Base-by-base conservation (phyloP, 2,329 filamentous ascomycete genomes). In the Metarhizium guizhouense region DNA sequence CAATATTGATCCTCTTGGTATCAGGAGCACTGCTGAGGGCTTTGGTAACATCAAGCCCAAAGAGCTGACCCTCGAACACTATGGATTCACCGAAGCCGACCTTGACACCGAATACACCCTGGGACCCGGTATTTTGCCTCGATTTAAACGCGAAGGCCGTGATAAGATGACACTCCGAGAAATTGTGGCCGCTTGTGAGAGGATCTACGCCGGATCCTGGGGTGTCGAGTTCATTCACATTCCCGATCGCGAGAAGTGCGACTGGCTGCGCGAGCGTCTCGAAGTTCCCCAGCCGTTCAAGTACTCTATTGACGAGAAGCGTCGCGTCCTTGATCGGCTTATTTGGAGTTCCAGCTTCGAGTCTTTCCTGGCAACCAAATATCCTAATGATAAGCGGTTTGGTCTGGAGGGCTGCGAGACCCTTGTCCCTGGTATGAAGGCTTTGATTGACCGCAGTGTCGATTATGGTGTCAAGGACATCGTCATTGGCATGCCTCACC, bases 261-360 rank as follows among this genome's bases (percentile, higher is more conserved):
- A 99, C 76, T 99, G 94, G 94, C 85, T 99, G 60, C 86, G 94
- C 66, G 89, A 96, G 75, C 90, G 94, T 60, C 82, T 97, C 65
- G 94, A 99, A 77, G 87, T 97, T 53, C 93, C 93, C 49, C 83
- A 87, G 65, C 91, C 94, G 13, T 99, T 95, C 83, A 95, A 95
- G 74, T 97, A 96, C 79, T 95, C 90, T 1, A 87, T 96, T 58
- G 94, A 97, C 67, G 94, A 99, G 81, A 99, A 99, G 84, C 89
- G 94, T 68, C 86, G 94, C 63, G 96, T 99, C 64, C 82, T 99
- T 63, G 94, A 99, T 76, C 90, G 94, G 68, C 80, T 99, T 62
- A 99, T 99, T 73, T 99, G 94, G 94, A 93, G 90, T 71, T 95
- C 92, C 61, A 96, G 90, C 75, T 99, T 99, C 72, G 94, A 99